Conservation (phyloP, 2,329 filamentous ascomycete genomes). For the Aspergillus udagawae region DNA sequence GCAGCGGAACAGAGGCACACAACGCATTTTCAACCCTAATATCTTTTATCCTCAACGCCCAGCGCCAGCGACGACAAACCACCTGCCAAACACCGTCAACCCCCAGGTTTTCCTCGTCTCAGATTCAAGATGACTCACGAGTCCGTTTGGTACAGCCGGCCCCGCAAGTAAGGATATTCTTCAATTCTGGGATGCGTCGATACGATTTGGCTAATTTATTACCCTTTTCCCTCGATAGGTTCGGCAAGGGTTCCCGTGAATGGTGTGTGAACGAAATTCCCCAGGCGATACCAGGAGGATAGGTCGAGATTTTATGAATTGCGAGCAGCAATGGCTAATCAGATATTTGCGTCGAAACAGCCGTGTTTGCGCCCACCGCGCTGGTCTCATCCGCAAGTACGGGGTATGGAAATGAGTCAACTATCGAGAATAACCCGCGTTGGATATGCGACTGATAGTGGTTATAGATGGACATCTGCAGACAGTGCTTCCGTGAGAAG, state of each 20-base stretch:
- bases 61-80: constrained; percentile 34
- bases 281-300: constrained; percentile 3
- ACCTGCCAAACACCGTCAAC: constrained; percentile 34
- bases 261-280: constrained; percentile 63
- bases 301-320: not conserved
- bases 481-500: constrained; percentile 68
- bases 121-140: constrained; percentile 76
- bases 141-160: constrained; percentile 98
- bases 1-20: constrained; percentile 25
- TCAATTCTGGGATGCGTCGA: not conserved
- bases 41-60: constrained; percentile 26
- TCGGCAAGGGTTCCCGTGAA: constrained; percentile 87
- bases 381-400: constrained; percentile 99
- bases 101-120: constrained; percentile 24
- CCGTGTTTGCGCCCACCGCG: constrained; percentile 87
- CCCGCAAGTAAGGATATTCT: constrained; percentile 65
- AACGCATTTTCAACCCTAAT: constrained; percentile 33
- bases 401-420: constrained; percentile 47
- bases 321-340: constrained; percentile 19
- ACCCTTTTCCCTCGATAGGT: constrained; percentile 21
- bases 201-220: constrained; percentile 17
- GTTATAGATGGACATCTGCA: constrained; percentile 54
- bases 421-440: not conserved
- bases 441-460: constrained; percentile 13
- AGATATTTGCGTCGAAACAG: constrained; percentile 39